Base-by-base conservation (phyloP, 192 early-diverging fungal species). In the Geranomyces variabilis region DNA sequence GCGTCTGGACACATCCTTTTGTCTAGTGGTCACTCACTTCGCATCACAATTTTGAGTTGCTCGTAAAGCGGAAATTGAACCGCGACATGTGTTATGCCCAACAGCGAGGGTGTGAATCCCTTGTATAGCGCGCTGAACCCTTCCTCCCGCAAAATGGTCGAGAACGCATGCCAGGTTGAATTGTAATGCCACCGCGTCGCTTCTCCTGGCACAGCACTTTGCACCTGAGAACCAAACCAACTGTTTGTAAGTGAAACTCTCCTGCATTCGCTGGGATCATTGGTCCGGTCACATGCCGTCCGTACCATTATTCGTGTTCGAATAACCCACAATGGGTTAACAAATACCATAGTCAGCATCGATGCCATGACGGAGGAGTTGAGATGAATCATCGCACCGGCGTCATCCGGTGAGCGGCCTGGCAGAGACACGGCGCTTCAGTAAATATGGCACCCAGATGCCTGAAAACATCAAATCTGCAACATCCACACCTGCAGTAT, bases 1-100 rank as follows among this genome's bases (percentile, higher is more conserved):
- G 51, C 3, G 51, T 53, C 24, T 53, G 4, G 6, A 26, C 28
- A 26, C 17, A 6, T 26, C 51, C 19, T 10, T 21, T 60, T 47
- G 13, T 21, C 12, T 12, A 67, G 67, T n/a, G n/a, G n/a, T n/a
- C n/a, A 36, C 62, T 49, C n/a, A 77, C 75, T 36, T 70, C 43
- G 28, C 33, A 81, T 45, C 2, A 69, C 47, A 0, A 78, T 33
- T 78, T 96, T 96, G 43, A 98, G 76, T 63, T 88, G 83, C 80
- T 99, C 96, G 80, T 99, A 99, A 43, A 99, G 81, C 34, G 96
- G 96, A 71, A 99, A 99, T 79, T 96, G 94, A 30, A 99, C 84
- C 5, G 92, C 93, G 0, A 95, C 94, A 77, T 99, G 96, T 33
- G 85, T 90, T 34, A 96, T 91, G 43, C 96, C 96, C 77, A 98